Evolutionary conservation across 2,329 filamentous ascomycete genomes (phyloP), one percentile per base, ranked within the genome.

Genomic region (Penicillium hordei): DNA sequence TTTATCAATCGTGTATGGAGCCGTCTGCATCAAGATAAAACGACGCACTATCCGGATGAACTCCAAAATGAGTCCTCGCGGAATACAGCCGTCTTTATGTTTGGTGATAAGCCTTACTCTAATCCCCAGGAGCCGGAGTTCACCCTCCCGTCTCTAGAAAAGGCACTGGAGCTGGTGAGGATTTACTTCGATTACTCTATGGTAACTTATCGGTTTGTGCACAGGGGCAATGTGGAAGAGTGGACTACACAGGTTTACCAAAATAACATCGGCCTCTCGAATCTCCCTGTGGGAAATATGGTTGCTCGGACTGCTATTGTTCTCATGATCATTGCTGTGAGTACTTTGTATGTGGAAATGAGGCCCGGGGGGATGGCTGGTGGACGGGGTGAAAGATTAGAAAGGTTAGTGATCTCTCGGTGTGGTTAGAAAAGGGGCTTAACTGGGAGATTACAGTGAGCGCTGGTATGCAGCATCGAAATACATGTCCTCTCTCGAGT

Each of bases 1-100:
- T 79, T 88, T 75, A 72, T 90, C 77, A 63, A 89, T 72, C 86
- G 88, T 79, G 77, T 88, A 81, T 78, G 89, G 86, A 71, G 88
- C 79, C 75, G 88, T 79, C 55, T 90, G 66, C 61, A 86, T 79
- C 45, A 86, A 80, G 50, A 86, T 79, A 77, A 76, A 40, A 72
- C 62, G 19, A 72, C 70, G 0, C 67, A 70, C 3, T 67, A 72
- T 29, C 70, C 71, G 0, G 65, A 67, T 52, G 63, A 64, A 17
- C 50, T 70, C 38, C 65, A 68, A 23, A 66, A 69, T 58, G 72
- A 74, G 40, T 65, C 65, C 0, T 68, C 65, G 0, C 75, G 75
- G 25, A 75, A 76, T 29, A 81, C 83, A 19, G 74, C 76, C 0
- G 71, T 83, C 1, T 79, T 78, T 55, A 75, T 76, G 58, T 81